phyloP scores from a whole-genome alignment of 441 rosid genomes.

The Aquilaria agallochum region DNA sequence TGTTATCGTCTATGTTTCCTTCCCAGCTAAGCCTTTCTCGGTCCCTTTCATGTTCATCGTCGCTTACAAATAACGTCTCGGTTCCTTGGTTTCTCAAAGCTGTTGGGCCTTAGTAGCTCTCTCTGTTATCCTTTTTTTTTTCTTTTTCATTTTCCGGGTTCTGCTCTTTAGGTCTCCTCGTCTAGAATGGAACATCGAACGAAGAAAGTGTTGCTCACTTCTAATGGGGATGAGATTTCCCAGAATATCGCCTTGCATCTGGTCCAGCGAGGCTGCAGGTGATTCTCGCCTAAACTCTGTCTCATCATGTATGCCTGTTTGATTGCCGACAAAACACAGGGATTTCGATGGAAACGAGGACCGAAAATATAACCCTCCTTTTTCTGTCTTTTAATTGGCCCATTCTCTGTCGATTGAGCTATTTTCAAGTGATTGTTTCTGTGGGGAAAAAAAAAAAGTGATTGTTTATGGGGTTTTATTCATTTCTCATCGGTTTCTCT shows the following conservation, averaged over 20 bases:
- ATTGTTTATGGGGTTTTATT: too few relatives aligned
- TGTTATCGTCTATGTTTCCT: too few relatives aligned
- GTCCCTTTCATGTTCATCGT: too few relatives aligned
- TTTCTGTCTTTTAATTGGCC: too few relatives aligned
- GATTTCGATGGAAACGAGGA: not conserved
- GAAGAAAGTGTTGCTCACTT: conserved; percentile 75
- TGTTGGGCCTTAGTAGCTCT: not conserved
- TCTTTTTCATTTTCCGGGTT: not conserved
- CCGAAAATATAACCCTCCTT: not conserved
- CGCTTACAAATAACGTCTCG: too few relatives aligned
- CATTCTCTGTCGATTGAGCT: too few relatives aligned
- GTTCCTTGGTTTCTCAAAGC: too few relatives aligned
- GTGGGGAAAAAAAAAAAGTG: too few relatives aligned
- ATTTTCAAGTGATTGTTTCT: too few relatives aligned
- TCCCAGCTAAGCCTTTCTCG: too few relatives aligned
- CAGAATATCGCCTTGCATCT: conserved; percentile 57
- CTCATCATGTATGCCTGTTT: conserved; percentile 2
- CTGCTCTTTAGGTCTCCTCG: conserved; percentile 12
- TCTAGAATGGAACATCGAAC: conserved; percentile 36
- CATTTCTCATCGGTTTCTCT: too few relatives aligned
- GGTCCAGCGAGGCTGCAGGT: conserved; percentile 85
- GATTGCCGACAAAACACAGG: conserved; percentile 12
- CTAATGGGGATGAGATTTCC: conserved; percentile 74
- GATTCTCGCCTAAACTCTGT: not conserved
- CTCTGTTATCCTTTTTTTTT: conserved; percentile 5